These are phyloP conservation scores for Rhododendron ovatum DNA, from an alignment of 148 eudicot genomes.

Conservation along the genomic window DNA sequence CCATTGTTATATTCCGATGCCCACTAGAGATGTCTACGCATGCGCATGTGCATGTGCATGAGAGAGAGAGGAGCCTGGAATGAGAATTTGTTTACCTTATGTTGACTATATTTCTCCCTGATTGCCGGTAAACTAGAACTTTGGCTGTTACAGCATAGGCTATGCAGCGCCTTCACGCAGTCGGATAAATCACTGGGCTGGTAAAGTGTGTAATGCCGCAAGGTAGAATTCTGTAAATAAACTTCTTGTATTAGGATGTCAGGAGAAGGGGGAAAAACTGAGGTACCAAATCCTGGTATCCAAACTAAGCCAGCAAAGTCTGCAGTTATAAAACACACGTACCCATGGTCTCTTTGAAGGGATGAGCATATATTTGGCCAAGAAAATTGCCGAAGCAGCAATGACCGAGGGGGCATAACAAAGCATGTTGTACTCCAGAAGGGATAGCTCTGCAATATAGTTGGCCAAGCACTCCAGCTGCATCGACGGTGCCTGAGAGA, in stretches of 20 bases:
- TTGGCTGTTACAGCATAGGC: constrained; percentile 51
- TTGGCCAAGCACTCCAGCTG: constrained; percentile 84
- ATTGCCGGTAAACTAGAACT: constrained; percentile 78
- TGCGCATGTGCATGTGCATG: not conserved
- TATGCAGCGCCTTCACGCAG: constrained; percentile 69
- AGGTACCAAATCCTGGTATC: not conserved
- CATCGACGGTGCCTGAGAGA: constrained; percentile 52
- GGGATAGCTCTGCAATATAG: constrained; percentile 82
- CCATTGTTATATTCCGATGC: not conserved
- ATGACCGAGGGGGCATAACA: constrained; percentile 66
- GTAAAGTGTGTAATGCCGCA: constrained; percentile 79
- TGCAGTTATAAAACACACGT: constrained; percentile 15
- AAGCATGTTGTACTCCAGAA: constrained; percentile 84
- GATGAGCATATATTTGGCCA: constrained; percentile 63
- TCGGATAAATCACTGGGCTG: constrained; percentile 65
- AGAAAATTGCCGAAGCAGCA: constrained; percentile 86
- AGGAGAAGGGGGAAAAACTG: not conserved
- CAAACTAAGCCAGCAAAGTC: not conserved
- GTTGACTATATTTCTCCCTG: constrained; percentile 87
- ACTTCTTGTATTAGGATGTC: not conserved
- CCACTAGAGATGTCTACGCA: not conserved
- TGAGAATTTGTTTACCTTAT: constrained; percentile 48
- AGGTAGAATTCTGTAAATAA: constrained; percentile 51
- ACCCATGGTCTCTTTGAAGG: constrained; percentile 88
- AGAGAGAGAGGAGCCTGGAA: not conserved